Conservation (phyloP, 148 eudicot species). For the Dianthus caryophyllus region DNA sequence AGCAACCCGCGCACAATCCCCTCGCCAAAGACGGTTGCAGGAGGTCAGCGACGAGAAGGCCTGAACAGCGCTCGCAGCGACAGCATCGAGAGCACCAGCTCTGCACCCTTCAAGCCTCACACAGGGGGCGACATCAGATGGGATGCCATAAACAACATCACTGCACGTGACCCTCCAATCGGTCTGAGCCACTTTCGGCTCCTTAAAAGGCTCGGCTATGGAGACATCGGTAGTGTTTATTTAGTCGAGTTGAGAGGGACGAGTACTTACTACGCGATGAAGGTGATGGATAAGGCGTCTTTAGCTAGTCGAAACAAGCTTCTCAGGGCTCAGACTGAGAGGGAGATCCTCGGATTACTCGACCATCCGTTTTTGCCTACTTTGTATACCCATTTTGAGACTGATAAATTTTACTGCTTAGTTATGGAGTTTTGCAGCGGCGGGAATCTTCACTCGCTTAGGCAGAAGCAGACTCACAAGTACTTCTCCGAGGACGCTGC, state of each 20-base stretch:
- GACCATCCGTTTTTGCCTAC: slow-evolving; percentile 94
- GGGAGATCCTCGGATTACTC: slow-evolving; percentile 82
- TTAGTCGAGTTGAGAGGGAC: slow-evolving; percentile 72
- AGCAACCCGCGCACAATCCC: slow-evolving; percentile 26
- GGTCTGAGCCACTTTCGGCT: slow-evolving; percentile 73
- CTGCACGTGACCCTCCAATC: slow-evolving; percentile 46
- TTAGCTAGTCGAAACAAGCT: slow-evolving; percentile 77
- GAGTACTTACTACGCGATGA: slow-evolving; percentile 66
- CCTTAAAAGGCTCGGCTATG: slow-evolving; percentile 75
- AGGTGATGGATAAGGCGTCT: slow-evolving; percentile 91
- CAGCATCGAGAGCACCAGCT: slow-evolving; percentile 57
- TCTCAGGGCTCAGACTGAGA: slow-evolving; percentile 76
- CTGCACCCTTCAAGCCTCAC: slow-evolving; percentile 56
- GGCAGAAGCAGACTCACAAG: slow-evolving; percentile 86
- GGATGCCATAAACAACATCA: slow-evolving; percentile 64
- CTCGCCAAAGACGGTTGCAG: slow-evolving; percentile 10
- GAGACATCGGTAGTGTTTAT: slow-evolving; percentile 90
- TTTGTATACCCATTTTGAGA: slow-evolving; percentile 71
- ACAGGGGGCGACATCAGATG: slow-evolving; percentile 80
- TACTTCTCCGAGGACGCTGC: slow-evolving; percentile 82
- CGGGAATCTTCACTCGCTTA: slow-evolving; percentile 81
- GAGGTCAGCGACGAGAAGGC: slow-evolving; percentile 14
- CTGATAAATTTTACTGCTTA: slow-evolving; percentile 80
- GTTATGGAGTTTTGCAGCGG: slow-evolving; percentile 97
- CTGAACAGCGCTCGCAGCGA: slow-evolving; percentile 36